Evolutionary conservation across 169 alveolate genomes (phyloP).

Genomic region (Eimeria praecox): DNA sequence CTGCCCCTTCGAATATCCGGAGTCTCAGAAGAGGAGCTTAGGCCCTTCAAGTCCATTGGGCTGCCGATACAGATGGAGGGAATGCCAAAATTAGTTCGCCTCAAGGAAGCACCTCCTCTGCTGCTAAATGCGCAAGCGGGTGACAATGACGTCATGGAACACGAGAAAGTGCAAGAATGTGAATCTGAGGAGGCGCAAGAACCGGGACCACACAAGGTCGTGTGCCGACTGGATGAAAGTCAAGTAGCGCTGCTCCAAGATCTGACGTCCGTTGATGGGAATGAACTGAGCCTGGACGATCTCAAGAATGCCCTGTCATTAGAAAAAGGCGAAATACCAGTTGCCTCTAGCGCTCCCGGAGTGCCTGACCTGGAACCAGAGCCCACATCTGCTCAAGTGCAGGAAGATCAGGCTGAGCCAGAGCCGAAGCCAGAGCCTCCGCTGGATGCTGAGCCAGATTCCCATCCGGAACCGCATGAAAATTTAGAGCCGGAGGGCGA

Average conservation of each 20-base stretch:
- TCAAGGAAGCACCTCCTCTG: slow-evolving; percentile 16
- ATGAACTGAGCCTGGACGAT: slow-evolving; percentile 31
- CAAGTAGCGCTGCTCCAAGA: slow-evolving; percentile 58
- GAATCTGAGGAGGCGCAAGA: not conserved
- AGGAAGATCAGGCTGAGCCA: not conserved
- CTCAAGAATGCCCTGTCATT: slow-evolving; percentile 16
- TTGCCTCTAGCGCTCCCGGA: not conserved
- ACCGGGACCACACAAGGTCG: not conserved
- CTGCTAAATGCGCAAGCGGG: not conserved
- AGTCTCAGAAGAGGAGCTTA: slow-evolving; percentile 66
- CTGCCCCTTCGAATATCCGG: slow-evolving; percentile 64
- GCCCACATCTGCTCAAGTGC: not conserved
- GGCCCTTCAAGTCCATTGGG: slow-evolving; percentile 56
- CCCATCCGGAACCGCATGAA: not conserved
- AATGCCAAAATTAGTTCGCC: slow-evolving; percentile 37
- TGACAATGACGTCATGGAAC: not conserved
- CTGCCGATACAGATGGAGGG: slow-evolving; percentile 73
- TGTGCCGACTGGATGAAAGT: slow-evolving; percentile 28
- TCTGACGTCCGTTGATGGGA: slow-evolving; percentile 18
- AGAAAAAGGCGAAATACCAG: not conserved
- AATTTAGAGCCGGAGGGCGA: not conserved
- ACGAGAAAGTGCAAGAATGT: not conserved
- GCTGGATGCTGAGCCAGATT: not conserved
- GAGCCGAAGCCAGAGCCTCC: not conserved
- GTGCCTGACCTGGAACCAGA: slow-evolving; percentile 25